A percentile compares a stretch with the other conserved stretches of the same genome.
Conservation (phyloP, 176 grass and related monocot species). For the Echinochloa phyllopogon region DNA sequence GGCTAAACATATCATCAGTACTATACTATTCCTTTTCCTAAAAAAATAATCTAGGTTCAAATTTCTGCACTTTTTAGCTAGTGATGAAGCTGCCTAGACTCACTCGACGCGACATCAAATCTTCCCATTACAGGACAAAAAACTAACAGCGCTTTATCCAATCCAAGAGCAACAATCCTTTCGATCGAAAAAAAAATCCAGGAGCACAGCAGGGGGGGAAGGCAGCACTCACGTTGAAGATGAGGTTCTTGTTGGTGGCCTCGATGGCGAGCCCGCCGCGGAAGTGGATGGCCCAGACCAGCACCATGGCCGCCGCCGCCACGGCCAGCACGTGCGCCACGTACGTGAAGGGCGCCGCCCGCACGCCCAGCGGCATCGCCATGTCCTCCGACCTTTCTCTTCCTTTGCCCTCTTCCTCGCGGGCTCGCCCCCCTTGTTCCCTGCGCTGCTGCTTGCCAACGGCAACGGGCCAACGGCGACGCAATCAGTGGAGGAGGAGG, state of each 20-base stretch:
- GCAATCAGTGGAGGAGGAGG: not conserved
- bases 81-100: not conserved
- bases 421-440: not conserved
- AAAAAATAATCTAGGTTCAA: not conserved
- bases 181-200: not conserved
- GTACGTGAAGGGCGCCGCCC: slow-evolving; percentile 77
- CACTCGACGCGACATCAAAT: not conserved
- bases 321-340: slow-evolving; percentile 67
- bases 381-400: not conserved
- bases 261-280: slow-evolving; percentile 72
- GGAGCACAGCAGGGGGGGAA: not conserved
- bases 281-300: slow-evolving; percentile 80
- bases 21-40: not conserved
- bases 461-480: not conserved
- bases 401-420: not conserved
- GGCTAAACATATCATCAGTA: not conserved
- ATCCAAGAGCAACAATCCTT: slow-evolving; percentile 1
- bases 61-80: not conserved
- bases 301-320: slow-evolving; percentile 62
- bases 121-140: not conserved
- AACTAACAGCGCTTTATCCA: not conserved
- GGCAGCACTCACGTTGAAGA: slow-evolving; percentile 64
- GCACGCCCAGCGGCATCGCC: slow-evolving; percentile 48
- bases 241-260: slow-evolving; percentile 74
- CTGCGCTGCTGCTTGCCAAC: not conserved